Conservation (phyloP, 164 flowering plant species). For the Vitis cinerea region DNA sequence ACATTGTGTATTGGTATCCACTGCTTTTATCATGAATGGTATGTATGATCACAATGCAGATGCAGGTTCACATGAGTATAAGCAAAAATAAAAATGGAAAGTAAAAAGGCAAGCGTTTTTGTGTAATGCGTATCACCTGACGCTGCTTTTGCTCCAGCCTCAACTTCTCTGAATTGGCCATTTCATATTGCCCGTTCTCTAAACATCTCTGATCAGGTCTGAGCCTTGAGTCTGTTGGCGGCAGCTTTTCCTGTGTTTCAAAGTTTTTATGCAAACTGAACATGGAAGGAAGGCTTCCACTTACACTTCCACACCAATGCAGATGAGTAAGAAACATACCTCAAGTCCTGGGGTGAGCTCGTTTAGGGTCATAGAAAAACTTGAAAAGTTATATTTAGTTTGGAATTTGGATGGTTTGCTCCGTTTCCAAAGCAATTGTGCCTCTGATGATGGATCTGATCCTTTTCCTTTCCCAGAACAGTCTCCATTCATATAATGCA, state of each 20-base stretch:
- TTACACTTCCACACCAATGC: background rate
- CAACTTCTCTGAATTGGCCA: slow-evolving; percentile 55
- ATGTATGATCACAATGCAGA: no score
- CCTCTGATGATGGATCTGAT: slow-evolving; percentile 23
- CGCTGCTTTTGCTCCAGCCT: slow-evolving; percentile 54
- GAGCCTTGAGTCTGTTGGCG: slow-evolving; percentile 60
- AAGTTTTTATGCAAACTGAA: background rate
- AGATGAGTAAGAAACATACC: slow-evolving; percentile 13
- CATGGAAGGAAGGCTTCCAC: background rate
- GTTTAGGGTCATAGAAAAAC: slow-evolving; percentile 44
- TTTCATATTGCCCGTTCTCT: slow-evolving; percentile 50
- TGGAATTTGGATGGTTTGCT: slow-evolving; percentile 36
- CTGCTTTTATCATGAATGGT: no score
- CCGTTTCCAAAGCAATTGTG: slow-evolving; percentile 42
- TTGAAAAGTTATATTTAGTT: slow-evolving; percentile 45
- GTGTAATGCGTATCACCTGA: slow-evolving; percentile 18
- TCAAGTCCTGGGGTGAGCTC: slow-evolving; percentile 47
- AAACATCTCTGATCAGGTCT: slow-evolving; percentile 60
- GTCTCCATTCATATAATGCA: slow-evolving; percentile 25
- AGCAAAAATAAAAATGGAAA: no score
- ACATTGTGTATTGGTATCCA: no score
- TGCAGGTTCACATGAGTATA: no score
- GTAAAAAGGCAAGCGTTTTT: no score
- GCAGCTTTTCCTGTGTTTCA: slow-evolving; percentile 44
- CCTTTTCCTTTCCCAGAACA: slow-evolving; percentile 29